Percentiles rank a stretch among this genome's conserved stretches.
These are phyloP conservation scores for Withania somnifera DNA, from an alignment of 305 asterid genomes.

Conservation along the genomic window DNA sequence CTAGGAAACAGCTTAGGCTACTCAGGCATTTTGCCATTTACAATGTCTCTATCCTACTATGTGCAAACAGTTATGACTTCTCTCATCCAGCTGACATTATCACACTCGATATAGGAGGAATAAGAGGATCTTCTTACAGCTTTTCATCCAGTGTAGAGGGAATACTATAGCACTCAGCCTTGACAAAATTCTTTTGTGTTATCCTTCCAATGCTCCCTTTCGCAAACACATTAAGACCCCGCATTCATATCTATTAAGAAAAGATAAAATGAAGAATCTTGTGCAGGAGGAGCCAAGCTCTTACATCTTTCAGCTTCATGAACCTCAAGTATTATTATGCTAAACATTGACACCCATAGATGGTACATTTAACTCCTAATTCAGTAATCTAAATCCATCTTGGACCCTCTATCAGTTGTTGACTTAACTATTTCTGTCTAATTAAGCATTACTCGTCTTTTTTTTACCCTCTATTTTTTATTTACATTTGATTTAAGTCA, in stretches of 20 bases:
- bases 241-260: background rate
- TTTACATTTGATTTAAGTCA: background rate
- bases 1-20: no score
- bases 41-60: no score
- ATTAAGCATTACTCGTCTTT: background rate
- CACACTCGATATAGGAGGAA: background rate
- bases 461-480: background rate
- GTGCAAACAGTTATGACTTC: background rate
- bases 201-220: background rate
- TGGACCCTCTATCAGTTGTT: background rate
- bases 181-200: background rate
- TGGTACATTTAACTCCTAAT: background rate
- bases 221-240: background rate
- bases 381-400: background rate
- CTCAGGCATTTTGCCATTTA: no score
- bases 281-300: background rate
- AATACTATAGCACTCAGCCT: background rate
- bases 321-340: background rate
- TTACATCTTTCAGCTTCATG: background rate
- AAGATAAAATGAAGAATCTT: background rate
- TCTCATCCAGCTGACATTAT: background rate
- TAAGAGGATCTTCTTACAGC: background rate
- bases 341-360: background rate
- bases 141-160: background rate
- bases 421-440: background rate